These are phyloP conservation scores for Areca catechu DNA, from an alignment of 176 grass and related monocot genomes.

Conservation along the genomic window DNA sequence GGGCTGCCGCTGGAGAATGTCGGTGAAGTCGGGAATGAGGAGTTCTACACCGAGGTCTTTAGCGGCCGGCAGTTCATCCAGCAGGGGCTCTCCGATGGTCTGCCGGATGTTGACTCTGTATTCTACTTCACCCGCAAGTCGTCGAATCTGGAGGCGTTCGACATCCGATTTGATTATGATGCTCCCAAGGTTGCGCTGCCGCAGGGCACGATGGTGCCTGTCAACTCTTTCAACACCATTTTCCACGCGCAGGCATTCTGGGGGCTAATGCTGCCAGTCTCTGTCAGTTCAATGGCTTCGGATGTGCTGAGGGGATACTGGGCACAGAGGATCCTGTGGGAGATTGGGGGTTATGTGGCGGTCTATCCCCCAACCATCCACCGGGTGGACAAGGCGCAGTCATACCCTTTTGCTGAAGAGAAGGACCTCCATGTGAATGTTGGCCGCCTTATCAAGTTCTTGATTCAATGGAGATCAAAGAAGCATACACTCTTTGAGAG, in stretches of 20 bases:
- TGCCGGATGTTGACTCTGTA: conserved; percentile 85
- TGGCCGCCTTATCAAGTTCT: conserved; percentile 76
- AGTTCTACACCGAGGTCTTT: conserved; percentile 88
- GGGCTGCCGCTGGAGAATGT: conserved; percentile 80
- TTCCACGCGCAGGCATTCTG: conserved; percentile 89
- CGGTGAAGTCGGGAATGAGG: conserved; percentile 82
- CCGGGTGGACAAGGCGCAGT: conserved; percentile 55
- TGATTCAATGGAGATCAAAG: conserved; percentile 76
- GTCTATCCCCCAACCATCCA: conserved; percentile 91
- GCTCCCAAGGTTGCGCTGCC: conserved; percentile 82
- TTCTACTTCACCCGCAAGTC: conserved; percentile 99
- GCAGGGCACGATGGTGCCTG: conserved; percentile 83
- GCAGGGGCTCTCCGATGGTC: conserved; percentile 81
- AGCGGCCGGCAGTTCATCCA: conserved; percentile 91
- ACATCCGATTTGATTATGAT: conserved; percentile 74
- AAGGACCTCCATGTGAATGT: conserved; percentile 98
- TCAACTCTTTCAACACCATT: conserved; percentile 96
- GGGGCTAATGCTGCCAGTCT: conserved; percentile 87
- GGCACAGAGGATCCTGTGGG: conserved; percentile 89
- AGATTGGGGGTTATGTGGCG: conserved; percentile 81
- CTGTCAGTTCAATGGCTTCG: conserved; percentile 87
- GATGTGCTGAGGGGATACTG: conserved; percentile 97
- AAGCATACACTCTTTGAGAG: conserved; percentile 73
- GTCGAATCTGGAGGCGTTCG: conserved; percentile 27
- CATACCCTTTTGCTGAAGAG: conserved; percentile 81